Evolutionary conservation across 441 rosid genomes (phyloP).

Genomic region (Pelargonium citronellum): DNA sequence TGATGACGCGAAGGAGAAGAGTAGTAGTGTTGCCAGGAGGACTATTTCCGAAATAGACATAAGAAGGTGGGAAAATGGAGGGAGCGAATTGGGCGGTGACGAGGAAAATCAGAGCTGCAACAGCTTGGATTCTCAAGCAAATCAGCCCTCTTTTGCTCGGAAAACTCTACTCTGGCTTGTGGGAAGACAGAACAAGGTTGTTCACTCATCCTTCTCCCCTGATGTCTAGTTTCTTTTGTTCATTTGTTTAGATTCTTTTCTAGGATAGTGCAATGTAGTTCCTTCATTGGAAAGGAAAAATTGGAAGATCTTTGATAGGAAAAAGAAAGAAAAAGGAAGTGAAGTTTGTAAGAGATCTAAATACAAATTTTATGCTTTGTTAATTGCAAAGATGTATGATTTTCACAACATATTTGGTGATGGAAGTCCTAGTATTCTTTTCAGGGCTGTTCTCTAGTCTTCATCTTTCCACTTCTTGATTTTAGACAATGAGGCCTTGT

Average conservation of each 20-base stretch:
- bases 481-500: background rate
- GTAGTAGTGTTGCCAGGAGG: conserved; percentile 23
- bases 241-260: conserved; percentile 24
- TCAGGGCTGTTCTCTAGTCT: no score
- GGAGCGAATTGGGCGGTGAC: conserved; percentile 32
- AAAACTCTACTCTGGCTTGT: conserved; percentile 82
- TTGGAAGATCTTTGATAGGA: conserved; percentile 30
- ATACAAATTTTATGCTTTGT: conserved; percentile 16
- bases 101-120: conserved; percentile 49
- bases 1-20: conserved; percentile 27
- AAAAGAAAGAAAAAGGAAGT: conserved; percentile 11
- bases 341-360: conserved; percentile 8
- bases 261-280: conserved; percentile 21
- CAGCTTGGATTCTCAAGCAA: conserved; percentile 39
- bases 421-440: no score
- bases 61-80: conserved; percentile 34
- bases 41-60: conserved; percentile 32
- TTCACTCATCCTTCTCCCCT: conserved; percentile 54
- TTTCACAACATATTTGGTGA: no score
- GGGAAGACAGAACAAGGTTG: conserved; percentile 90
- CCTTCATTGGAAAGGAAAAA: conserved; percentile 26
- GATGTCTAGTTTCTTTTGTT: conserved; percentile 38
- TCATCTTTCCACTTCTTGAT: background rate
- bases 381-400: background rate
- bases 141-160: conserved; percentile 89